Percentiles rank a stretch among this genome's conserved stretches.
phyloP scores from a whole-genome alignment of 495 filamentous ascomycete genomes.

The Geopyxis carbonaria region DNA sequence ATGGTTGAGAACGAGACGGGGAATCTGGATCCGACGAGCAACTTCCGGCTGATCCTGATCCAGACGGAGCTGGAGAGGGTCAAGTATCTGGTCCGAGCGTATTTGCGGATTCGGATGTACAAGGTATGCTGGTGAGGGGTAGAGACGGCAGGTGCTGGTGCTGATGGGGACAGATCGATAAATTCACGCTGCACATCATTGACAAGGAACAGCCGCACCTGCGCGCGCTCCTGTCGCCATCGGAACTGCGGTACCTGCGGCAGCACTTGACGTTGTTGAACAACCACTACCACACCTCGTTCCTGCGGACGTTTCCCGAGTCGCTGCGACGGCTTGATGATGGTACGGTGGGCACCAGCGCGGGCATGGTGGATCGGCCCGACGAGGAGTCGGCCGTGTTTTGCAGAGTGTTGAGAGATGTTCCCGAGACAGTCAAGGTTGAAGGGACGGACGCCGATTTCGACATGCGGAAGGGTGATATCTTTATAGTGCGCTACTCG shows the following conservation, averaged over 20 bases:
- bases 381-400: slow-evolving; percentile 73
- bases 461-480: slow-evolving; percentile 59
- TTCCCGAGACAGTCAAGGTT: slow-evolving; percentile 32
- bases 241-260: slow-evolving; percentile 60
- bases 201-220: no score
- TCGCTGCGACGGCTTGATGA: slow-evolving; percentile 71
- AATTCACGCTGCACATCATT: slow-evolving; percentile 47
- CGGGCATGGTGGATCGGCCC: slow-evolving; percentile 85
- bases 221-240: slow-evolving; percentile 42
- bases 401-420: slow-evolving; percentile 48
- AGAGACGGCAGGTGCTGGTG: no score
- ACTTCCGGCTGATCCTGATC: slow-evolving; percentile 82
- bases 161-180: slow-evolving; percentile 45
- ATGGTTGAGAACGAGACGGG: slow-evolving; percentile 59
- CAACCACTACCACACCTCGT: slow-evolving; percentile 61
- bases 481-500: slow-evolving; percentile 76
- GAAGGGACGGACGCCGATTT: slow-evolving; percentile 37
- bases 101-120: slow-evolving; percentile 64
- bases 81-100: slow-evolving; percentile 76
- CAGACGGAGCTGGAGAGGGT: slow-evolving; percentile 91
- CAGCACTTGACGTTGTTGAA: slow-evolving; percentile 69
- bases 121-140: slow-evolving; percentile 49
- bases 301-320: slow-evolving; percentile 63
- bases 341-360: slow-evolving; percentile 64
- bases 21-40: slow-evolving; percentile 67